A percentile compares a stretch with the other conserved stretches of the same genome.
phyloP scores from a whole-genome alignment of 208 protist genomes.

The Porcisia hertigi region DNA sequence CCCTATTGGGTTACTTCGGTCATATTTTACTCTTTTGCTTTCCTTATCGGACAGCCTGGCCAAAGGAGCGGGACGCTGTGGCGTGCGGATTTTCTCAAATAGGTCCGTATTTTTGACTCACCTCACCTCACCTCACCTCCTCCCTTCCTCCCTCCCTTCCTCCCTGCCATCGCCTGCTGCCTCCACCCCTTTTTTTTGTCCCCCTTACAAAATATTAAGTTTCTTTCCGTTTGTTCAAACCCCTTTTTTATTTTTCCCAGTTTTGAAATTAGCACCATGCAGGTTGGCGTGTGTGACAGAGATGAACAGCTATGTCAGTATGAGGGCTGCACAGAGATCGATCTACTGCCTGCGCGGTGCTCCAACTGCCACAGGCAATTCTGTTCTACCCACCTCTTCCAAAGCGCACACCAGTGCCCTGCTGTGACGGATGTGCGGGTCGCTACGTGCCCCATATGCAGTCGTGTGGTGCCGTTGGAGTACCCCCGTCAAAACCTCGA shows the following conservation, averaged over 20 bases:
- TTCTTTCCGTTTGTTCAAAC: neutral
- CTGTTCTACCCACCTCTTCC: slow-evolving; percentile 78
- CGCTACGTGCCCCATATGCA: slow-evolving; percentile 55
- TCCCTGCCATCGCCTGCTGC: no score
- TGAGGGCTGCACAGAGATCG: slow-evolving; percentile 68
- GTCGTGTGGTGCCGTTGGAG: slow-evolving; percentile 53
- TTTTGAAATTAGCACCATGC: slow-evolving; percentile 49
- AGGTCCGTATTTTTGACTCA: neutral
- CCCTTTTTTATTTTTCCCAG: neutral
- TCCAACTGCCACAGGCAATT: slow-evolving; percentile 71
- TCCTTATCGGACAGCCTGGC: neutral
- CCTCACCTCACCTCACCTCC: neutral
- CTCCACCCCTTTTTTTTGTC: neutral
- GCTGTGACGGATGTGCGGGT: slow-evolving; percentile 41
- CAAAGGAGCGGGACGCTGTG: neutral
- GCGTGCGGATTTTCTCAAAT: neutral
- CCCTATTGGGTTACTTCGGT: neutral
- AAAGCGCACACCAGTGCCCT: slow-evolving; percentile 57
- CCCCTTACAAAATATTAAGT: neutral
- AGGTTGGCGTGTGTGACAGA: slow-evolving; percentile 82
- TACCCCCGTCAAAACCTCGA: slow-evolving; percentile 52
- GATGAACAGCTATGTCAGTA: slow-evolving; percentile 70
- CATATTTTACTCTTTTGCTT: neutral
- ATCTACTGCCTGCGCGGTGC: slow-evolving; percentile 72
- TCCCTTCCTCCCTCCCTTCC: no score